Evolutionary conservation across 2,329 filamentous ascomycete species (phyloP), one percentile per base, ranked within the genome.

Genomic region (Drechslerella dactyloides): DNA sequence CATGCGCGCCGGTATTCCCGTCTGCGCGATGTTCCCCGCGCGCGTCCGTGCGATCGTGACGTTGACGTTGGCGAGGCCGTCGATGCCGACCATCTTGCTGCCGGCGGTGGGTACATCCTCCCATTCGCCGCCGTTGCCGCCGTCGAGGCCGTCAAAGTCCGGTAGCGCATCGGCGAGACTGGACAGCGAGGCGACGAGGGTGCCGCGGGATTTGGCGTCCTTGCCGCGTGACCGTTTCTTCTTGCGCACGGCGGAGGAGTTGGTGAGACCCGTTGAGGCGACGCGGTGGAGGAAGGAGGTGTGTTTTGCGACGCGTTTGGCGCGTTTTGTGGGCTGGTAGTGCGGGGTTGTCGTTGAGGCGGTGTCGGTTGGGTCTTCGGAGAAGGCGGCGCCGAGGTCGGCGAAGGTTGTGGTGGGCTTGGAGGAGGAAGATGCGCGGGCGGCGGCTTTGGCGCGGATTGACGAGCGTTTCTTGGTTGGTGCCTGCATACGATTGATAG

Each of bases 401-500:
- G 53, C 66, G 54, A 70, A 64, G n/a, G 48, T 65, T 24, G 68
- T 72, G 24, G 46, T 62, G 21, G 21, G n/a, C n/a, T 42, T 46
- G 2, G 61, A 53, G 44, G 55, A 51, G 40, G 61, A 21, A 11
- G 56, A 4, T 37, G 60, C 42, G 10, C 66, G 59, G 17, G 69
- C 51, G n/a, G 69, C 54, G 24, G 56, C 56, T 73, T 66, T 65
- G 35, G 69, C 61, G 46, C 69, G 69, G 44, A 73, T 73, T 3
- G 69, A 73, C 2, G 69, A 61, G 35, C 69, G 60, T 42, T 73
- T 73, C 37, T 65, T 73, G 24, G 69, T 73, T 0, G 69, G 69
- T 23, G 69, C 69, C 69, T 73, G 21, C n/a, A 4, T 24, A 19
- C 15, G 27, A 24, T 37, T 53, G 46, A 35, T 19, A 21, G 40